Percentiles rank a stretch among this genome's conserved stretches.
Conservation (phyloP, 768 basidiomycete species). For the Phanerochaete sordida region DNA sequence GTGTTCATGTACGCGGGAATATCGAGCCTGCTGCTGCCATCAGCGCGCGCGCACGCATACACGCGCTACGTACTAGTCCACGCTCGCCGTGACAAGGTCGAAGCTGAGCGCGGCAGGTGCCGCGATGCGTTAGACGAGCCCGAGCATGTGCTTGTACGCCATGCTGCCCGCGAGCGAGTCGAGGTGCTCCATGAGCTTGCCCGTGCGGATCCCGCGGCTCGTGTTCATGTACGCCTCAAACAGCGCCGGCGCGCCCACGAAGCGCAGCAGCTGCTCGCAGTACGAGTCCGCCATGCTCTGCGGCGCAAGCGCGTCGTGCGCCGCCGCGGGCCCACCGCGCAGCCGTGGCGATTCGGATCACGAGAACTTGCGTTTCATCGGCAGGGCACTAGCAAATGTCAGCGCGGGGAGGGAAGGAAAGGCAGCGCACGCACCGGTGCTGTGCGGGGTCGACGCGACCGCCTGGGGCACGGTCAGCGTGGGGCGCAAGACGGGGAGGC, state of each 20-base stretch:
- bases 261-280: constrained; percentile 62
- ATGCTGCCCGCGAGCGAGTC: constrained; percentile 86
- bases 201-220: constrained; percentile 64
- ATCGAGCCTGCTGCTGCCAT: constrained; percentile 44
- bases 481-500: not conserved
- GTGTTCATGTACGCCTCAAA: constrained; percentile 73
- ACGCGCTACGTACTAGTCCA: constrained; percentile 53
- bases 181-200: constrained; percentile 76
- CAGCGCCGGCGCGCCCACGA: constrained; percentile 52
- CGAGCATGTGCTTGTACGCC: constrained; percentile 79
- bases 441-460: constrained; percentile 50
- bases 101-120: constrained; percentile 61
- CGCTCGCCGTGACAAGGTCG: constrained; percentile 82
- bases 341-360: constrained; percentile 18
- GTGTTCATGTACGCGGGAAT: constrained; percentile 60
- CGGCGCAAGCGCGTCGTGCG: constrained; percentile 28
- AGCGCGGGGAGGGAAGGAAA: not conserved
- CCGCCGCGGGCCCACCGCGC: constrained; percentile 19
- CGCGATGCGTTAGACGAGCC: constrained; percentile 41
- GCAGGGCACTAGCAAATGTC: constrained; percentile 7
- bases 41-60: not conserved
- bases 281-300: constrained; percentile 72
- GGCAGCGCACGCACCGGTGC: constrained; percentile 35
- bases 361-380: not conserved
- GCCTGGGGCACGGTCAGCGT: constrained; percentile 31